A percentile compares a stretch with the other conserved stretches of the same genome.
Evolutionary conservation across 2,329 filamentous ascomycete genomes (phyloP).

Genomic region (Fusarium tanahbumbuense): DNA sequence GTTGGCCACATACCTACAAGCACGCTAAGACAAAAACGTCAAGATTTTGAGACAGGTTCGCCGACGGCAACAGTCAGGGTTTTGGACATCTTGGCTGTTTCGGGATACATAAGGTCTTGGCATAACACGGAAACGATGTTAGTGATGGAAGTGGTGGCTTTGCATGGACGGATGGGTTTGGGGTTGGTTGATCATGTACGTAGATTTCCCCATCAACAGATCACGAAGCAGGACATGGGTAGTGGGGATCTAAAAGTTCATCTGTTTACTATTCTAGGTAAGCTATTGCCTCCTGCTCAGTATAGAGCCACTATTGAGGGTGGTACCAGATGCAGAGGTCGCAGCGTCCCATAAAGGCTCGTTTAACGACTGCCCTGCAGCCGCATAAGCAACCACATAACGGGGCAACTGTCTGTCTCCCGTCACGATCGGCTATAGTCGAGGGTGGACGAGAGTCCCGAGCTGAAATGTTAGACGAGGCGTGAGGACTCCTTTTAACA

Average conservation of each 20-base stretch:
- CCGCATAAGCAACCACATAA: not conserved
- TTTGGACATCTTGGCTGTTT: not conserved
- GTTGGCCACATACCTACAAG: slow-evolving; percentile 17
- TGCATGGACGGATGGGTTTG: not conserved
- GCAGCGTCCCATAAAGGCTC: not conserved
- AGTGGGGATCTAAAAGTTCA: not conserved
- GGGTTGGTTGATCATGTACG: not conserved
- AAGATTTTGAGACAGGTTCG: not conserved
- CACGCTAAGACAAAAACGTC: slow-evolving; percentile 16
- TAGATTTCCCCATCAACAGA: not conserved
- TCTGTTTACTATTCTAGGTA: not conserved
- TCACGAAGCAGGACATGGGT: not conserved
- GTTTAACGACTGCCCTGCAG: not conserved
- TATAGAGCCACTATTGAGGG: not conserved
- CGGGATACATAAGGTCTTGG: not conserved
- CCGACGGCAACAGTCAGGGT: not conserved
- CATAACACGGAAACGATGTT: not conserved
- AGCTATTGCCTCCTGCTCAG: not conserved
- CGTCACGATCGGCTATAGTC: not conserved
- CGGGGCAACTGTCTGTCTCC: not conserved
- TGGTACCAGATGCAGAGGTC: not conserved
- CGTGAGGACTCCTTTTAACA: not conserved
- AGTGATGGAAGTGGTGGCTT: not conserved
- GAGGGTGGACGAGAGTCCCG: not conserved
- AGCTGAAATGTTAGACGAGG: no score